Base-by-base conservation (phyloP, 2,329 filamentous ascomycete genomes). In the Eurotiales sp. region DNA sequence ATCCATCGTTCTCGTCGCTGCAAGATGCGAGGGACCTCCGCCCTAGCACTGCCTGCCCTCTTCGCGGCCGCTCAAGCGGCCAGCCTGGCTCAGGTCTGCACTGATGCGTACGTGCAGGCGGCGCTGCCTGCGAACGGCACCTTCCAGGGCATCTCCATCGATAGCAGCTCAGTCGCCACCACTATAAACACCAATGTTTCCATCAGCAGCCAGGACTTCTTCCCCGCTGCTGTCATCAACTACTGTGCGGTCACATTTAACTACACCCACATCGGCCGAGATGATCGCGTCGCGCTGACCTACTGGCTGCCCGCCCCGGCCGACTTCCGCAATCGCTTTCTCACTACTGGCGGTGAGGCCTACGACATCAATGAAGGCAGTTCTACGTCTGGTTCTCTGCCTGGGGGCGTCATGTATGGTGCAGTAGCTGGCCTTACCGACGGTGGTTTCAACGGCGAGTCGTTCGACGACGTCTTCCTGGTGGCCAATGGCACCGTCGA, bases 371-470 rank as follows among this genome's bases (percentile, higher is more conserved):
- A 73, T 55, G 71, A 61, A 52, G 39, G 73, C 15, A 79, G 82
- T 52, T 77, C 77, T 10, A 27, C 25, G 10, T 27, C 25, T 27
- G 25, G 25, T 10, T 73, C 75, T 3, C 62, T 74, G 1, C 68
- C 72, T 11, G 69, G 66, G 1, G 75, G 75, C 34, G 61, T 78
- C 36, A 59, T 64, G 6, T 75, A 76, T 44, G 76, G 76, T n/a
- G 76, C 74, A 36, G 75, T 72, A 1, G 68, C 72, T 6, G 77
- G 77, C 21, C 61, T 69, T 21, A 80, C 77, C 0, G 74, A 78
- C 52, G 77, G 73, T 14, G 77, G 78, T 1, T 80, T 78, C 56
- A 77, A 75, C 23, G 63, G 65, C 21, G 78, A 78, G 58, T 58
- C 65, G 39, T 71, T 64, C 27, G 69, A 75, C 50, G 59, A 52